Conservation (phyloP, 257 asterid species). For the Ilex aquifolium region DNA sequence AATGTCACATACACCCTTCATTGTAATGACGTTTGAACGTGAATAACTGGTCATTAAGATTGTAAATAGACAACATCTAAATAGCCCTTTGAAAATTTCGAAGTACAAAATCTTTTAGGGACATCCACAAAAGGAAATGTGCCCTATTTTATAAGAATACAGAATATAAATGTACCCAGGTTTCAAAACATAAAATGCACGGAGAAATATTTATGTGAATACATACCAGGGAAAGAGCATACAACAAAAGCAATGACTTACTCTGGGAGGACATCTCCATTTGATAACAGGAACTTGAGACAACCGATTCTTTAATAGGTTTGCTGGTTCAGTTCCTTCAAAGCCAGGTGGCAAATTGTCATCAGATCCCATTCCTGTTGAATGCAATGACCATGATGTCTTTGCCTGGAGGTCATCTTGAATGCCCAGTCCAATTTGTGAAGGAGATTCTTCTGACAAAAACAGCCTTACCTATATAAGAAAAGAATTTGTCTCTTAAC, state of each 20-base stretch:
- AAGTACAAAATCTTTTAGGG: too few relatives aligned
- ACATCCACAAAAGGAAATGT: too few relatives aligned
- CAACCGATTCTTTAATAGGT: constrained; percentile 38
- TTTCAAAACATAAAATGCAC: neutral
- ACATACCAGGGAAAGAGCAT: neutral
- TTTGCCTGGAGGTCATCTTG: constrained; percentile 91
- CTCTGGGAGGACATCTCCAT: constrained; percentile 78
- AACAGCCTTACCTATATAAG: constrained; percentile 63
- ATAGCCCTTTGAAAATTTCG: too few relatives aligned
- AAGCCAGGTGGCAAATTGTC: constrained; percentile 93
- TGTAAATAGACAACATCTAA: too few relatives aligned
- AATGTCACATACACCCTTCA: too few relatives aligned
- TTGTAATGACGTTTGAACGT: too few relatives aligned
- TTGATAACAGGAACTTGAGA: constrained; percentile 62
- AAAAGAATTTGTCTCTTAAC: constrained; percentile 17
- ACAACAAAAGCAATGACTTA: constrained; percentile 25
- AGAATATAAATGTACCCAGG: too few relatives aligned
- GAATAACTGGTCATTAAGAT: too few relatives aligned
- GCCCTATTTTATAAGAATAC: too few relatives aligned
- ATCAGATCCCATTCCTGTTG: constrained; percentile 43
- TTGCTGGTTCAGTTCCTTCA: constrained; percentile 56
- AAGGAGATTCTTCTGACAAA: constrained; percentile 77
- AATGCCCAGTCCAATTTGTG: constrained; percentile 61
- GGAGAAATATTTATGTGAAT: constrained; percentile 1
- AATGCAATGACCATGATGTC: constrained; percentile 40